Conservation (phyloP, 257 asterid species). For the Nicotiana otophora region DNA sequence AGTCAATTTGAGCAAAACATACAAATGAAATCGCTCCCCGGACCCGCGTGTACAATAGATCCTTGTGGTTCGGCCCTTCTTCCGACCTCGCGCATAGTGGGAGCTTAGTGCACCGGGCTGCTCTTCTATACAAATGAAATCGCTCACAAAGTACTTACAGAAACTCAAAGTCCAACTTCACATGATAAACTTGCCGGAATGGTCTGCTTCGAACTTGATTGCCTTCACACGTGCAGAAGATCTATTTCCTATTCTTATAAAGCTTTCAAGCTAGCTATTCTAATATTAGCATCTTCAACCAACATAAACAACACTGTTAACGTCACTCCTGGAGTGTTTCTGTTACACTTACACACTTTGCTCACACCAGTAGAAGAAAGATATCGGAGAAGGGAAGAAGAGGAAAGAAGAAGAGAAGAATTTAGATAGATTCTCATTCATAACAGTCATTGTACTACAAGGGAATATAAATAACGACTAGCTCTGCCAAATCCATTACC, state of each 20-base stretch:
- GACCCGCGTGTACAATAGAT: too few relatives aligned
- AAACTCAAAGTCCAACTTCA: constrained; percentile 16
- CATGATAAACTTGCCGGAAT: constrained; percentile 14
- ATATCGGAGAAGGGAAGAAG: too few relatives aligned
- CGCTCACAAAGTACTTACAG: constrained; percentile 6
- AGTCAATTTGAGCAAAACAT: constrained; percentile 11
- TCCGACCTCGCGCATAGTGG: too few relatives aligned
- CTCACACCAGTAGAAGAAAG: too few relatives aligned
- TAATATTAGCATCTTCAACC: constrained; percentile 22
- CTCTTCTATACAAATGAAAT: neutral
- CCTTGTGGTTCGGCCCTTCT: too few relatives aligned
- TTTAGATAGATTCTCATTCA: too few relatives aligned
- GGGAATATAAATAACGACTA: too few relatives aligned
- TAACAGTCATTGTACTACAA: too few relatives aligned
- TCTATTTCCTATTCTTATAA: constrained; percentile 18
- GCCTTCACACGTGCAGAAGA: constrained; percentile 19
- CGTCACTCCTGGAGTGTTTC: constrained; percentile 5
- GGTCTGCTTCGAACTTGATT: constrained; percentile 11
- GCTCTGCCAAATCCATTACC: too few relatives aligned
- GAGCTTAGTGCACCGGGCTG: too few relatives aligned
- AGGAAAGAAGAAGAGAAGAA: too few relatives aligned
- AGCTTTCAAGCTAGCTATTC: constrained; percentile 18
- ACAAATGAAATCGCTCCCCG: neutral
- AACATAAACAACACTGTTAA: neutral
- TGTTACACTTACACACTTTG: too few relatives aligned